Base-by-base conservation (phyloP, 495 filamentous ascomycete genomes). In the Hypoxylon rickii region DNA sequence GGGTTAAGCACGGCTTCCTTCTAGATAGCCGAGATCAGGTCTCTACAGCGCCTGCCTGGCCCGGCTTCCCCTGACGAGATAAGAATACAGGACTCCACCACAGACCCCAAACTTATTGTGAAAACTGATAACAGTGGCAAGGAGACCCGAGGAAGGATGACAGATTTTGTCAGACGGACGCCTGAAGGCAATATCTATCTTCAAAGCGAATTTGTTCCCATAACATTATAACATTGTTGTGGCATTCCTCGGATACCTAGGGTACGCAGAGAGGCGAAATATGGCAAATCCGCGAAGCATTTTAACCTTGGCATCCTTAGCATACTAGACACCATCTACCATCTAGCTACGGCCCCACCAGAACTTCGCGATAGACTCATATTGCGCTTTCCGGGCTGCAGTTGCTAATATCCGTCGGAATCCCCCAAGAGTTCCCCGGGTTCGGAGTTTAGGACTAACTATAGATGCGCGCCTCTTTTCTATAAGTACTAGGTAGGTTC, bases 1-100 rank as follows among this genome's bases (percentile, higher is more conserved):
- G 65, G 17, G 58, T 67, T 6, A 61, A 67, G 31, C 64, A 67
- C 24, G 57, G 42, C 41, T 32, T 54, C 7, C 13, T 43, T 2
- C 17, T 67, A 8, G 53, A 59, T 16, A 52, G 49, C 6, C 44
- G 38, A 1, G 55, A 41, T 13, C 8, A 51, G 13, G 32, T 45
- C 12, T 32, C 44, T 12, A 32, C 37, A 3, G 16, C 48, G 7
- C 49, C 59, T 12, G 26, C 24, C 3, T 64, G 52, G 42, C 60
- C 60, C 7, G 60, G 44, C 13, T 10, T 61, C 1, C 64, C 64
- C 64, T 21, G 64, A 66, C 24, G 60, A 63, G 17, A 37, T 50
- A 46, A 64, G 64, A 36, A 33, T 66, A 19, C 46, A 55, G 7
- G 64, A 66, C 26, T 42, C 51, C 8, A 39, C 55, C 2, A 66